These are phyloP conservation scores for Opeltia flavorubescens DNA, from an alignment of 495 filamentous ascomycete species.

Conservation along the genomic window DNA sequence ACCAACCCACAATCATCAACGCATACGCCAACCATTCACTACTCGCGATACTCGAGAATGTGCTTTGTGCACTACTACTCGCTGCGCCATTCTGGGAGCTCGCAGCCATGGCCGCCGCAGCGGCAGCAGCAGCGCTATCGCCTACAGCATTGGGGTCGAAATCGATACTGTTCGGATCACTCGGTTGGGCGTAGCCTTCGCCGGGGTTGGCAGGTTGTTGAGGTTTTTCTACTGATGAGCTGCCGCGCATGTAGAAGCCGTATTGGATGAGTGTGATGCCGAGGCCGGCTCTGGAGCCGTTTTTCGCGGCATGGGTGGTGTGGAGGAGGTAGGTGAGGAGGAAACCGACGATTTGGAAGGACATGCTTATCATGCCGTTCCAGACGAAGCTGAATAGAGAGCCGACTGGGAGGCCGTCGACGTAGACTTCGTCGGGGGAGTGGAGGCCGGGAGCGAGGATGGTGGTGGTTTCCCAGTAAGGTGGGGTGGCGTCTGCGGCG, in stretches of 20 bases:
- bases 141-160: constrained; percentile 61
- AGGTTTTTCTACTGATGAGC: constrained; percentile 27
- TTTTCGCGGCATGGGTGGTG: constrained; percentile 95
- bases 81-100: constrained; percentile 18
- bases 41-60: constrained; percentile 39
- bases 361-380: constrained; percentile 98
- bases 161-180: constrained; percentile 79
- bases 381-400: constrained; percentile 91
- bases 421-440: constrained; percentile 80
- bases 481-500: constrained; percentile 87
- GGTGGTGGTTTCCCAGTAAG: constrained; percentile 97
- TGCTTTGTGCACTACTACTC: constrained; percentile 15
- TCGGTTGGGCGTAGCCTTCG: constrained; percentile 44
- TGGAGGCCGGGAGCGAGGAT: constrained; percentile 80
- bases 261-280: constrained; percentile 95
- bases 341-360: constrained; percentile 95
- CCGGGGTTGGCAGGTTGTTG: constrained; percentile 35
- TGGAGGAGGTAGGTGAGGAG: constrained; percentile 95
- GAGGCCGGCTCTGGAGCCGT: constrained; percentile 84
- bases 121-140: constrained; percentile 20
- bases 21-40: constrained; percentile 86
- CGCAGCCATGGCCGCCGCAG: constrained; percentile 19
- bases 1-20: constrained; percentile 97
- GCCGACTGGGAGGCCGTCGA: constrained; percentile 91
- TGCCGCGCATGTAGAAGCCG: constrained; percentile 82